phyloP scores from a whole-genome alignment of 768 basidiomycete genomes.

The Pleurotus eryngii region DNA sequence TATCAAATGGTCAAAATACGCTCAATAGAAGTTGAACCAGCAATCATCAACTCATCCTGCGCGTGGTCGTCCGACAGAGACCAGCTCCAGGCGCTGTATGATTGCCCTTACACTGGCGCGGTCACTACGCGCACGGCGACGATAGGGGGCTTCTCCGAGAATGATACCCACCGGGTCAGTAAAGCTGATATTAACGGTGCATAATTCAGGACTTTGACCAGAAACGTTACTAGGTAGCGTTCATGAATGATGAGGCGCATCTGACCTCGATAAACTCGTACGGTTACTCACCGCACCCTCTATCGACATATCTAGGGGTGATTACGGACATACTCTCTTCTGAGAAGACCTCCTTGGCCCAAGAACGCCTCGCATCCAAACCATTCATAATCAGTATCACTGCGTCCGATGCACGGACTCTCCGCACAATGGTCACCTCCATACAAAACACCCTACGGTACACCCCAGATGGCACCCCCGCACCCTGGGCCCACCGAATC shows the following conservation, averaged over 20 bases:
- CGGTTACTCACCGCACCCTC: constrained; percentile 80
- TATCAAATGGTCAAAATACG: constrained; percentile 54
- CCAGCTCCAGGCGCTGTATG: constrained; percentile 65
- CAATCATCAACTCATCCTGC: constrained; percentile 76
- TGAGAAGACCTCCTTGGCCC: constrained; percentile 12
- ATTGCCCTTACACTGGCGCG: constrained; percentile 67
- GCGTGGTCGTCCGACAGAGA: constrained; percentile 73
- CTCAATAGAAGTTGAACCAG: constrained; percentile 53
- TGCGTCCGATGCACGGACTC: constrained; percentile 47
- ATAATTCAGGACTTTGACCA: background rate
- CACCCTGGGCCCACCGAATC: constrained; percentile 34
- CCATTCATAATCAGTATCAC: constrained; percentile 83
- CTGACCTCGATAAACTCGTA: constrained; percentile 78
- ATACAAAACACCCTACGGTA: constrained; percentile 58
- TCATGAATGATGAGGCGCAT: constrained; percentile 35
- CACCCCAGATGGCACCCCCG: constrained; percentile 23
- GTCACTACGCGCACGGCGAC: constrained; percentile 81
- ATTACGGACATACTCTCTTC: constrained; percentile 47
- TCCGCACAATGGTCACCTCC: constrained; percentile 51
- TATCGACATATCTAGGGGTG: constrained; percentile 66
- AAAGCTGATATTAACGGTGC: background rate
- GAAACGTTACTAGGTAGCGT: constrained; percentile 48
- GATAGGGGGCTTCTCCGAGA: constrained; percentile 65
- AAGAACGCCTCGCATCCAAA: constrained; percentile 14
- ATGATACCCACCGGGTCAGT: constrained; percentile 54